Base-by-base conservation (phyloP, 768 basidiomycete genomes). In the Kwoniella shandongensis region DNA sequence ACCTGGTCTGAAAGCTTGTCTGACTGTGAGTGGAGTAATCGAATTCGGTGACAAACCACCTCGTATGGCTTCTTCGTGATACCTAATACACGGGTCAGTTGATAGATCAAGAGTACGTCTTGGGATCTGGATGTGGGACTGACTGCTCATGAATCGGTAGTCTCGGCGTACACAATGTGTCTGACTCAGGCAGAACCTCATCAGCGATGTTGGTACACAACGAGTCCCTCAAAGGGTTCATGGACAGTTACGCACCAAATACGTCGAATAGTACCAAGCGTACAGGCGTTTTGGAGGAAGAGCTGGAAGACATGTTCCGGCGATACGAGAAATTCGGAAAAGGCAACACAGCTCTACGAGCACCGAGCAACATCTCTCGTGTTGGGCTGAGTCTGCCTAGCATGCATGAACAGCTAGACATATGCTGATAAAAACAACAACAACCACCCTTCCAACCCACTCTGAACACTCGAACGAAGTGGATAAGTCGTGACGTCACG, bases 211-310 rank as follows among this genome's bases (percentile, higher is more conserved):
- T n/a, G n/a, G n/a, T n/a, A n/a, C n/a, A n/a, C n/a, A n/a, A n/a
- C n/a, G n/a, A n/a, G n/a, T n/a, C 52, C 25, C 12, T 25, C 25
- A 26, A 32, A 12, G 39, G 32, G 20, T 20, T 11, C 22, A n/a
- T n/a, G 2, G 23, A 32, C 1, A 20, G 20, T 5, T 10, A 56
- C 70, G 23, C 36, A 72, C 73, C 74, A 30, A 76, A 76, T 3
- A 73, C 69, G 56, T 76, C 74, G 45, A 76, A 76, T 7, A 76
- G 57, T 18, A 76, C 70, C 40, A 76, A 61, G 2, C 69, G 63
- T 35, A 76, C 57, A 10, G 66, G 68, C 8, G 41, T 23, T 44
- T 32, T 48, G 8, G 26, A 15, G 29, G 10, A 17, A 5, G 45
- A 42, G 15, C 1, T 40, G 30, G 42, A 47, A 7, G 52, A 25